These are phyloP conservation scores for Epichloe sp. DNA, from an alignment of 2,329 filamentous ascomycete species.

Conservation along the genomic window DNA sequence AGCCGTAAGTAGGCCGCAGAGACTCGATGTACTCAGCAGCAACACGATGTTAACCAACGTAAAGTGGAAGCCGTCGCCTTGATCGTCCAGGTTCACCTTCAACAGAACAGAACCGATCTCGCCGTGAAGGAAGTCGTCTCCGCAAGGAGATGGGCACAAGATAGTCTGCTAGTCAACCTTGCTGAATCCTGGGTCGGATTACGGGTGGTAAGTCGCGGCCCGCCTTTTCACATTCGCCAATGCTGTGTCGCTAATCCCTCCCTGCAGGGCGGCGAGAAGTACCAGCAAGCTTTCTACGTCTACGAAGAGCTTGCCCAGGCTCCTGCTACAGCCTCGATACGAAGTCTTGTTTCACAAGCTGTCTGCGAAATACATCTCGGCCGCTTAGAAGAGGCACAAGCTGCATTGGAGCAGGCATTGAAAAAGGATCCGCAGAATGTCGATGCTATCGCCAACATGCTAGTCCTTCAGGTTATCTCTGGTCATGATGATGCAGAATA, in stretches of 20 bases:
- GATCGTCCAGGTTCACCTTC: slow-evolving; percentile 82
- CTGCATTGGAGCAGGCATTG: slow-evolving; percentile 68
- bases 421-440: slow-evolving; percentile 57
- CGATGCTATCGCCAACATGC: slow-evolving; percentile 67
- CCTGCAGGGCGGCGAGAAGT: slow-evolving; percentile 74
- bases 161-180: slow-evolving; percentile 83
- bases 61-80: slow-evolving; percentile 65
- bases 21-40: not conserved
- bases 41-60: slow-evolving; percentile 12
- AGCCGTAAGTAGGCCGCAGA: slow-evolving; percentile 47
- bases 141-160: slow-evolving; percentile 88
- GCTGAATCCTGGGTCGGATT: slow-evolving; percentile 92
- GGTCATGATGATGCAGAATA: slow-evolving; percentile 59
- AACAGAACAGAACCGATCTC: slow-evolving; percentile 83
- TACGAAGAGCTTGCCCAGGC: slow-evolving; percentile 91
- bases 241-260: slow-evolving; percentile 13
- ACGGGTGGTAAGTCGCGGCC: slow-evolving; percentile 49
- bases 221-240: not conserved
- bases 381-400: slow-evolving; percentile 76
- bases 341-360: slow-evolving; percentile 73
- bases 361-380: slow-evolving; percentile 86
- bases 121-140: slow-evolving; percentile 79
- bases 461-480: slow-evolving; percentile 65
- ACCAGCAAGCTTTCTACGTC: slow-evolving; percentile 94
- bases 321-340: slow-evolving; percentile 62